phyloP scores from a whole-genome alignment of 331 rosid genomes.

The Quercus phellos region DNA sequence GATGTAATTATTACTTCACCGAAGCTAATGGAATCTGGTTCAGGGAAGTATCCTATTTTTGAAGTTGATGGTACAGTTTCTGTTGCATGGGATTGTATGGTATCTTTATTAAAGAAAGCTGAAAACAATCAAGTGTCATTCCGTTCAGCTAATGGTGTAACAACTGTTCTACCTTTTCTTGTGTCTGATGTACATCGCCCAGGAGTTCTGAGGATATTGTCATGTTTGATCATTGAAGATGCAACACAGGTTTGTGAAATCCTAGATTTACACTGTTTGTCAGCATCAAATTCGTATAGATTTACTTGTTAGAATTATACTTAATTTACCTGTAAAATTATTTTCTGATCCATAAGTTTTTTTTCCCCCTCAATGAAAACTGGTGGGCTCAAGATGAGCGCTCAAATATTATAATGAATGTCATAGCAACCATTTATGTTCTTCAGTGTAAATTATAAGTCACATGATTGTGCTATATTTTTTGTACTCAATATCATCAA shows the following conservation, averaged over 20 bases:
- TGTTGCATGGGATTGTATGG: conserved; percentile 98
- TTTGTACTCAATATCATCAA: conserved; percentile 19
- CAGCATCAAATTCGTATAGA: background rate
- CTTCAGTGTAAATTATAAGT: background rate
- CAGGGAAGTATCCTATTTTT: conserved; percentile 86
- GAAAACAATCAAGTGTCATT: conserved; percentile 85
- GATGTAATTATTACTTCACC: conserved; percentile 89
- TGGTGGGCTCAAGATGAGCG: background rate
- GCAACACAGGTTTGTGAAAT: conserved; percentile 62
- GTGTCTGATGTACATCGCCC: conserved; percentile 79
- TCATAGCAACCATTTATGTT: background rate
- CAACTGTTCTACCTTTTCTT: conserved; percentile 75
- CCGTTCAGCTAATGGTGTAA: conserved; percentile 79
- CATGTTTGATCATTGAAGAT: conserved; percentile 91
- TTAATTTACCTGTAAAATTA: background rate
- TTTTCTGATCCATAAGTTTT: conserved; percentile 3
- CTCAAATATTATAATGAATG: background rate
- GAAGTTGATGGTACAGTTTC: conserved; percentile 67
- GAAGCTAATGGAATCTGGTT: conserved; percentile 66
- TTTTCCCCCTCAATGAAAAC: background rate
- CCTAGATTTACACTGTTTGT: background rate
- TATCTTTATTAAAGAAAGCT: conserved; percentile 80
- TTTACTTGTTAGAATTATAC: background rate
- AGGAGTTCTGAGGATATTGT: conserved; percentile 85
- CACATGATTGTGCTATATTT: background rate